These are phyloP conservation scores for Torulaspora pretoriensis DNA, from an alignment of 1,139 yeast genomes.

Conservation along the genomic window DNA sequence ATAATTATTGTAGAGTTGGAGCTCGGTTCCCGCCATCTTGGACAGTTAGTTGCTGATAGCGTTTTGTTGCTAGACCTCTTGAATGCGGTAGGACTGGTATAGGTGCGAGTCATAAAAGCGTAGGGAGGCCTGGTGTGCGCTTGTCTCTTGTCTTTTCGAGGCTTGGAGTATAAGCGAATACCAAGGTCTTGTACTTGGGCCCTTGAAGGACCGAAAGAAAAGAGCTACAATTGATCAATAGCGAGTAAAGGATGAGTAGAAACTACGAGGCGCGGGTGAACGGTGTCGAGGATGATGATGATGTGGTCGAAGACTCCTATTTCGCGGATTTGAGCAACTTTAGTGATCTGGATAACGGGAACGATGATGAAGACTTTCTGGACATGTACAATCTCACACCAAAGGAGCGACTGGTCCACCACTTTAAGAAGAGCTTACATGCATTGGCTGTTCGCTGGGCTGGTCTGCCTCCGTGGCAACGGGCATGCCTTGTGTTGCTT, in stretches of 20 bases:
- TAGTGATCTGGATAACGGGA: conserved; percentile 5
- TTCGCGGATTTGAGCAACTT: conserved; percentile 12
- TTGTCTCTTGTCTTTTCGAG: background rate
- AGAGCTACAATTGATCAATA: too few species aligned
- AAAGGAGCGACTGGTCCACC: conserved; percentile 31
- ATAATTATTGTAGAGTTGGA: too few species aligned
- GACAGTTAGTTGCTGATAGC: too few species aligned
- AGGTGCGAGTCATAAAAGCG: background rate
- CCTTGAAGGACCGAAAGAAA: background rate
- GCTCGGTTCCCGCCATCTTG: too few species aligned
- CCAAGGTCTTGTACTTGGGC: background rate
- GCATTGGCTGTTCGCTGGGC: conserved; percentile 20
- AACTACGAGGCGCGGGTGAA: conserved; percentile 9
- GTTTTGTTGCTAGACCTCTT: too few species aligned
- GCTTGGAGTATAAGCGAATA: background rate
- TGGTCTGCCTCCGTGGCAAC: conserved; percentile 28
- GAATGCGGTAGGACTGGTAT: too few species aligned
- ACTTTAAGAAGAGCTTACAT: conserved; percentile 16
- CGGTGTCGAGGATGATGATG: conserved; percentile 2
- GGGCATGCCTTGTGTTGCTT: conserved; percentile 15
- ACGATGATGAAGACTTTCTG: conserved; percentile 32
- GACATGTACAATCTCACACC: conserved; percentile 34
- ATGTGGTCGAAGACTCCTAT: conserved; percentile 10
- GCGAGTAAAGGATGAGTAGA: conserved; percentile 1
- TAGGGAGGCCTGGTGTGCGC: background rate